Evolutionary conservation across 257 asterid species (phyloP), one percentile per base, ranked within the genome.

Genomic region (Nicotiana otophora): DNA sequence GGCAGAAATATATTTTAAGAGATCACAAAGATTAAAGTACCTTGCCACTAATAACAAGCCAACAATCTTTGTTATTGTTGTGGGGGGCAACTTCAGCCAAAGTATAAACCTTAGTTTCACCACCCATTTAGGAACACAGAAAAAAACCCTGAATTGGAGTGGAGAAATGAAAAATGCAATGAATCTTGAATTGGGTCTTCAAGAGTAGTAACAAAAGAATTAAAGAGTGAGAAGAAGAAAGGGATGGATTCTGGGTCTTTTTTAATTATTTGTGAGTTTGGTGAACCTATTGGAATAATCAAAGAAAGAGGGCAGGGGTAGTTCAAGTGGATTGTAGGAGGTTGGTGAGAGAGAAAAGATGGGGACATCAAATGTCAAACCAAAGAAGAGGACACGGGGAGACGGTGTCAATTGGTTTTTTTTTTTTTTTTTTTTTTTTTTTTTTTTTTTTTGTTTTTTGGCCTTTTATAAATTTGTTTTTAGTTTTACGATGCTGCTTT

Each of bases 31-130:
- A 39, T 12, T 64, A 28, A 53, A 39, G 3, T 54, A 82, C 84
- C 84, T 82, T 82, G 81, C 62, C 84, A 82, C 36, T 30, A 42
- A 82, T 82, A 11, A 82, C 58, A 16, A 82, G 81, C 84, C 84
- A 82, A 69, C 84, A 82, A 54, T 82, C 84, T 33, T 82, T 82
- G 30, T 15, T n/a, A 77, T 55, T 70, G 84, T 82, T 82, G 81
- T 82, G 84, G 28, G 64, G 51, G 4, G 81, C 55, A 1, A 66
- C 84, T 33, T 82, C 84, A 7, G 80, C 48, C 70, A 82, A 58
- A 70, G 72, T 82, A 77, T 53, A 82, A n/a, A 82, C 30, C 51
- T 82, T 82, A 12, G 58, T 23, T 74, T 74, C 80, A 48, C 80
- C 30, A 48, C 80, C 84, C 84, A 82, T 82, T 67, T 36, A 69